Conservation (phyloP, 768 basidiomycete genomes). For the Hirschioporus abietinus region DNA sequence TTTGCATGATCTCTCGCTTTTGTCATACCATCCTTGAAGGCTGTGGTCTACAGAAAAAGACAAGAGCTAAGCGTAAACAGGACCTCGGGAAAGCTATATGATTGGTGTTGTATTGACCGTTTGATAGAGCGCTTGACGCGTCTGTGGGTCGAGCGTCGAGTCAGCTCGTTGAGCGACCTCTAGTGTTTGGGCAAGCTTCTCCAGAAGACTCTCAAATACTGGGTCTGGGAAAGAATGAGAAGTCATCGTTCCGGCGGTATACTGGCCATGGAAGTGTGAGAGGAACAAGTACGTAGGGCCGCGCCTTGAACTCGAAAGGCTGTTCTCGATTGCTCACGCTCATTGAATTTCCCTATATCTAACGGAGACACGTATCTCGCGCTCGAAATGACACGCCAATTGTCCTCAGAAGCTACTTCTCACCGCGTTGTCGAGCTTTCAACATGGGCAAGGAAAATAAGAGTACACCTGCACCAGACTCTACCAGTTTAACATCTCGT, state of each 20-base stretch:
- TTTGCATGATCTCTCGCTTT: conserved; percentile 57
- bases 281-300: neutral
- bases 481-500: neutral
- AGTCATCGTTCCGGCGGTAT: neutral
- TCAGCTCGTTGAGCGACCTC: conserved; percentile 55
- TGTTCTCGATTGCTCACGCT: neutral
- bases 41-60: conserved; percentile 53
- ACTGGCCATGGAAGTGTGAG: neutral
- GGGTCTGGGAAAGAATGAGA: neutral
- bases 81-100: neutral
- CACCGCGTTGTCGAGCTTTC: neutral
- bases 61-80: neutral
- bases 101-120: conserved; percentile 40
- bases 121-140: conserved; percentile 62
- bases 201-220: conserved; percentile 51
- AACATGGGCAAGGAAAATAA: neutral
- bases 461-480: neutral
- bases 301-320: neutral
- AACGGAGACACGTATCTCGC: neutral
- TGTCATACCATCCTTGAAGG: conserved; percentile 53
- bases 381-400: neutral
- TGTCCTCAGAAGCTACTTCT: neutral
- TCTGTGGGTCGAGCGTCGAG: conserved; percentile 47
- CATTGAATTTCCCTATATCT: neutral
- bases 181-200: conserved; percentile 55